phyloP scores from a whole-genome alignment of 768 basidiomycete genomes.

The Sutorius australiensis region DNA sequence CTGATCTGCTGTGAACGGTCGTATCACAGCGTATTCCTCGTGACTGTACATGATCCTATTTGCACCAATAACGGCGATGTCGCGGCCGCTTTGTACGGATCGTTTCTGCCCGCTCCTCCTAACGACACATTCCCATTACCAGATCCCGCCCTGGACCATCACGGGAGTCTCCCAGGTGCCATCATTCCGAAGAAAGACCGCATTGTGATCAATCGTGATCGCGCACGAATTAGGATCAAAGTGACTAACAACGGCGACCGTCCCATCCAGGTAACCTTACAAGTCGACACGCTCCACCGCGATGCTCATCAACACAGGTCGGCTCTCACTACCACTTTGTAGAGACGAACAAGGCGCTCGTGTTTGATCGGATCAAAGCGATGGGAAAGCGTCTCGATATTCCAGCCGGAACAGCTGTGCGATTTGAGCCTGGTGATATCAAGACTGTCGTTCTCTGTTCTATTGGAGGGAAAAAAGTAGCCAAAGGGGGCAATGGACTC shows the following conservation, averaged over 20 bases:
- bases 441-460: conserved; percentile 81
- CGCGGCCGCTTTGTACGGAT: conserved; percentile 85
- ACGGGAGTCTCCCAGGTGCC: conserved; percentile 67
- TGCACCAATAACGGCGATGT: conserved; percentile 79
- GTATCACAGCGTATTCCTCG: conserved; percentile 67
- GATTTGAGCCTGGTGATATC: conserved; percentile 91
- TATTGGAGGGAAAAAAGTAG: conserved; percentile 66
- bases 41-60: conserved; percentile 94
- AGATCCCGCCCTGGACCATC: conserved; percentile 46
- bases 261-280: conserved; percentile 72
- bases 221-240: conserved; percentile 61
- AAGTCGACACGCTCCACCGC: neutral
- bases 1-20: neutral
- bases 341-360: conserved; percentile 78
- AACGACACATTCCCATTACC: conserved; percentile 58
- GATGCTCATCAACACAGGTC: conserved; percentile 44
- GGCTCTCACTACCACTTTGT: conserved; percentile 95
- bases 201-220: conserved; percentile 73
- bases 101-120: conserved; percentile 81
- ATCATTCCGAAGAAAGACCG: conserved; percentile 61
- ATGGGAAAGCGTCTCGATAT: conserved; percentile 90
- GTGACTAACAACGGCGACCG: conserved; percentile 92
- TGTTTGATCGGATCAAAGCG: conserved; percentile 78
- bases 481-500: conserved; percentile 80
- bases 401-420: conserved; percentile 89